Conservation (phyloP, 768 basidiomycete species). For the Kwoniella pini region DNA sequence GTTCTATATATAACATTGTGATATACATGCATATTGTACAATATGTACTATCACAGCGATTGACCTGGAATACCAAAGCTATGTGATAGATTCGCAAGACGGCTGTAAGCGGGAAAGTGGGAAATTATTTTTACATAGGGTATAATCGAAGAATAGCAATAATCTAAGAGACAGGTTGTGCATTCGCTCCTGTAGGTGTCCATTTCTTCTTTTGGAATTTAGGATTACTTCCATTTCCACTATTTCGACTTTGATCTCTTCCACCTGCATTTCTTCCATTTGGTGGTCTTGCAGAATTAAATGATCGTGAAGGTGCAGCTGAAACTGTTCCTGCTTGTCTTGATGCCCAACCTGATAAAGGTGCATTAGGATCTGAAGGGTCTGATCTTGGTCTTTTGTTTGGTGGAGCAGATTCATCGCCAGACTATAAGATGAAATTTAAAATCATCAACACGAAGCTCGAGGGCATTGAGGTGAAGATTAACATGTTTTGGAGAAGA, state of each 20-base stretch:
- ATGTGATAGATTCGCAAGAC: too few relatives aligned
- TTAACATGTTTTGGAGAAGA: too few relatives aligned
- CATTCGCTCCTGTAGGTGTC: conserved; percentile 50
- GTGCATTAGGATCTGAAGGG: background rate
- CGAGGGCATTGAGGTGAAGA: too few relatives aligned
- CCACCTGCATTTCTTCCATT: background rate
- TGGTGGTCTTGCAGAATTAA: conserved; percentile 7
- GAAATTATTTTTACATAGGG: too few relatives aligned
- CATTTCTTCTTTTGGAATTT: conserved; percentile 33
- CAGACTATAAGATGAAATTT: background rate
- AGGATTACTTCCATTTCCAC: conserved; percentile 13
- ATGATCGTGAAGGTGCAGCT: background rate
- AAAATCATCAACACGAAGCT: too few relatives aligned
- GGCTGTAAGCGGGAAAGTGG: too few relatives aligned
- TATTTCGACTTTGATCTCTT: background rate
- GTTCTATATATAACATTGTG: too few relatives aligned
- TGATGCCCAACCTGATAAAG: conserved; percentile 11
- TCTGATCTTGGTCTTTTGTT: conserved; percentile 8
- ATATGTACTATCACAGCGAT: too few relatives aligned
- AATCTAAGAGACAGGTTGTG: conserved; percentile 29
- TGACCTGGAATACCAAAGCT: too few relatives aligned
- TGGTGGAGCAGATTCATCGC: conserved; percentile 10
- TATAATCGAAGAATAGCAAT: background rate
- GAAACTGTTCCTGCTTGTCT: conserved; percentile 8
- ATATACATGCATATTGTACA: too few relatives aligned